Evolutionary conservation across 495 filamentous ascomycete species (phyloP), one percentile per base, ranked within the genome.

Genomic region (Aspergillus campestris): DNA sequence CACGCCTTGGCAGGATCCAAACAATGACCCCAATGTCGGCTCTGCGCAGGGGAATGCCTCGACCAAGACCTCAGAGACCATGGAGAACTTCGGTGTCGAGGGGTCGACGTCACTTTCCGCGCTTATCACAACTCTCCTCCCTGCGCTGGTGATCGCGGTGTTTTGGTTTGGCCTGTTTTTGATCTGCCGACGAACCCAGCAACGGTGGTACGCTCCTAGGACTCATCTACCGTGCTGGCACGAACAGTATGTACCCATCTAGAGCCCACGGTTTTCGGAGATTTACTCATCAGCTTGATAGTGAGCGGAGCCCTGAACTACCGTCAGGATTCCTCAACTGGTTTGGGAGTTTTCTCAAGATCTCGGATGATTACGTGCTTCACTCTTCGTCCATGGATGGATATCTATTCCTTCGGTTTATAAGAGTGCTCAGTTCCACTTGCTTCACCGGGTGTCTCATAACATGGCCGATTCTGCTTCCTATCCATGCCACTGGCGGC

Each of bases 391-490:
- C 83, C 0, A 63, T 88, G 3, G 89, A 95, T 63, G 82, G 85
- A 12, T 92, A 87, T 61, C 78, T 94, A 31, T 94, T 84, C 62
- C 71, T 94, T 32, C 81, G 89, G 18, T 92, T 86, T 55, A 62
- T 95, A 47, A 74, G 81, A 44, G 81, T 87, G 42, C 64, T 81
- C n/a, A 74, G 83, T 34, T 69, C 75, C 35, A 78, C 87, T 30
- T 86, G 79, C 62, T 78, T 90, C 38, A 77, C 82, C 11, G 87
- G 87, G 14, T 84, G 79, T 54, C 71, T 78, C 48, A 77, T 95
- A 47, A 86, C 82, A 34, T 92, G 86, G 83, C 86, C 88, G 0
- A 70, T 92, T 24, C 63, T 94, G 34, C 81, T 95, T 54, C 88
- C 88, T 3, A 70, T 94, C 50, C 84, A 92, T 63, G 78, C 76